phyloP scores from a whole-genome alignment of 108 stramenopile species.

The Pseudonitzschia multistriata region DNA sequence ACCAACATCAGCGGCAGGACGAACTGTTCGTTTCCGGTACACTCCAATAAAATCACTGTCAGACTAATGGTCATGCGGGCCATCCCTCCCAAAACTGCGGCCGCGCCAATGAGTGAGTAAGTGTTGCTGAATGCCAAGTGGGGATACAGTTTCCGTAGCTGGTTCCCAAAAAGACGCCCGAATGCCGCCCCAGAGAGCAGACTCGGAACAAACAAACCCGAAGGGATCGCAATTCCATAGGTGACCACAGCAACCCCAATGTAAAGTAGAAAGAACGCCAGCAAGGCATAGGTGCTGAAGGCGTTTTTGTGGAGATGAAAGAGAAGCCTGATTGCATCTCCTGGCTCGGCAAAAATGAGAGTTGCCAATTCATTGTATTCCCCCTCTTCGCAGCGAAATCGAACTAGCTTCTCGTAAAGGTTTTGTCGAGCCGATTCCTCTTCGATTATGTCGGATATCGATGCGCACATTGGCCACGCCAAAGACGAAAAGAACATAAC shows the following conservation, averaged over 20 bases:
- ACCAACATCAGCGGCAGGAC: conserved; percentile 79
- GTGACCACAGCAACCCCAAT: conserved; percentile 44
- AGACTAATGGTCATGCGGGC: conserved; percentile 85
- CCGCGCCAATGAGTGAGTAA: conserved; percentile 81
- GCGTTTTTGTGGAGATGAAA: conserved; percentile 53
- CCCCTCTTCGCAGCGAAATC: conserved; percentile 40
- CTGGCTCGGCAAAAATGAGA: conserved; percentile 57
- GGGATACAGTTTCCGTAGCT: conserved; percentile 27
- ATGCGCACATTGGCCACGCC: conserved; percentile 28
- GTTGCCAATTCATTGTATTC: conserved; percentile 83
- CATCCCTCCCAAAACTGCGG: conserved; percentile 76
- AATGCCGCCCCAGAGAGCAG: conserved; percentile 53
- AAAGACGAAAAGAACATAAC: conserved; percentile 35
- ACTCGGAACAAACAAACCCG: conserved; percentile 69
- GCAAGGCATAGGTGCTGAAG: conserved; percentile 22
- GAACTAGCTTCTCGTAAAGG: conserved; percentile 26
- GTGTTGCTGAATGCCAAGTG: conserved; percentile 60
- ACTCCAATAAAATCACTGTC: conserved; percentile 79
- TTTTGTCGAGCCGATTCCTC: conserved; percentile 8
- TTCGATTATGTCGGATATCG: background rate
- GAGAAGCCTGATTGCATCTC: conserved; percentile 43
- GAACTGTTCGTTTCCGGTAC: conserved; percentile 79
- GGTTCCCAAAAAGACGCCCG: conserved; percentile 50
- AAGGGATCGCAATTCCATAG: conserved; percentile 72
- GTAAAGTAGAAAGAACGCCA: conserved; percentile 57